Evolutionary conservation across 2,329 filamentous ascomycete species (phyloP).

Genomic region (Bimuria novae-zelandiae): DNA sequence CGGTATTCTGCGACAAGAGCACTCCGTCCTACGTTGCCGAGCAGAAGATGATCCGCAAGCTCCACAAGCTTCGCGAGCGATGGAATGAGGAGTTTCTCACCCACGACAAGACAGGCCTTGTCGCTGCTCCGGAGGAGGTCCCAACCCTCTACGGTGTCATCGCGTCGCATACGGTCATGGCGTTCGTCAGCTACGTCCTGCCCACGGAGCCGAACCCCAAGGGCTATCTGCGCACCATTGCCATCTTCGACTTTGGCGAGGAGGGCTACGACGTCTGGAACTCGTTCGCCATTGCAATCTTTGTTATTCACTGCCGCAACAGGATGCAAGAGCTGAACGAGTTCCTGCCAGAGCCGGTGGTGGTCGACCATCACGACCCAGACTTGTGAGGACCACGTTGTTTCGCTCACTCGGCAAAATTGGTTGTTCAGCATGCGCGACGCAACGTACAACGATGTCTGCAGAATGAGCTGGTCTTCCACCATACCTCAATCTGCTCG

Average conservation of each 20-base stretch:
- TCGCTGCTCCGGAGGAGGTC: conserved; percentile 25
- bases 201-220: conserved; percentile 32
- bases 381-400: conserved; percentile 26
- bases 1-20: conserved; percentile 48
- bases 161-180: conserved; percentile 58
- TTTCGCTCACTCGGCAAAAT: too few species aligned
- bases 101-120: conserved; percentile 12
- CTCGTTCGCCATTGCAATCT: conserved; percentile 60
- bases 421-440: neutral
- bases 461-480: too few species aligned
- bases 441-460: too few species aligned
- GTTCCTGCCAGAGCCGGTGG: conserved; percentile 30
- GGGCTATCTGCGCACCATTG: conserved; percentile 49
- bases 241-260: conserved; percentile 59
- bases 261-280: conserved; percentile 64
- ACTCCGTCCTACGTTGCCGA: conserved; percentile 49
- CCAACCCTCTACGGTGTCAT: conserved; percentile 61
- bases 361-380: conserved; percentile 28
- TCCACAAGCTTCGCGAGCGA: conserved; percentile 49
- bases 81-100: conserved; percentile 49
- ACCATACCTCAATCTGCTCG: too few species aligned
- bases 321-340: conserved; percentile 53
- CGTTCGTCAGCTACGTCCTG: conserved; percentile 56
- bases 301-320: conserved; percentile 58
- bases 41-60: conserved; percentile 48